These are phyloP conservation scores for Cystofilobasidium bisporidii DNA, from an alignment of 768 basidiomycete genomes.

Conservation along the genomic window DNA sequence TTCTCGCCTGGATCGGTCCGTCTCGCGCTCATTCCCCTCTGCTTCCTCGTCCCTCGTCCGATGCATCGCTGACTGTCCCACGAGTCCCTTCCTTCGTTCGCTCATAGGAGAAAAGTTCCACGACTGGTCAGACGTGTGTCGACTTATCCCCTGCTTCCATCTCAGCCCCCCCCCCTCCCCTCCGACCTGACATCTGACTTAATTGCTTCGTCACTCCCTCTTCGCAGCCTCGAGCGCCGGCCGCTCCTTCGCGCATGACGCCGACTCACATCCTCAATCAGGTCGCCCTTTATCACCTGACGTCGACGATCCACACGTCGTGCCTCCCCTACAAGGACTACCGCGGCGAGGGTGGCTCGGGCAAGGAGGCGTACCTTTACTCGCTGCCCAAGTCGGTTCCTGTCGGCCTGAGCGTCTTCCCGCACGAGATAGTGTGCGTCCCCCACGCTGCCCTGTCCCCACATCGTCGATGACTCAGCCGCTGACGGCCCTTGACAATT, in stretches of 20 bases:
- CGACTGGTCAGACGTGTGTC: slow-evolving; percentile 31
- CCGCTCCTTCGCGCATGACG: neutral
- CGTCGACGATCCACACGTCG: slow-evolving; percentile 14
- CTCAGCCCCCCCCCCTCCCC: no score
- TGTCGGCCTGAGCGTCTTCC: neutral
- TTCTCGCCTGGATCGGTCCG: slow-evolving; percentile 32
- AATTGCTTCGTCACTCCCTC: no score
- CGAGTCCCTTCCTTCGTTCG: no score
- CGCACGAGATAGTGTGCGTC: neutral
- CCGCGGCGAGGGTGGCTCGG: neutral
- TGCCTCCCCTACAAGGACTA: neutral
- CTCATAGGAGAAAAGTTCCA: slow-evolving; percentile 28
- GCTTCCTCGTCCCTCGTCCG: no score
- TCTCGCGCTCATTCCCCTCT: no score
- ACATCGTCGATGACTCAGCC: neutral
- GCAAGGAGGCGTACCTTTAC: neutral
- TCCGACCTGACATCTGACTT: no score
- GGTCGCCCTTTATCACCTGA: slow-evolving; percentile 14
- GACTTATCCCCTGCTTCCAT: neutral
- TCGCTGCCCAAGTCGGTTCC: neutral
- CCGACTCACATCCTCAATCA: slow-evolving; percentile 14
- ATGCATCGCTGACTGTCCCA: no score
- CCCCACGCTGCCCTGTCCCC: no score
- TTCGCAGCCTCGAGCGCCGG: neutral
- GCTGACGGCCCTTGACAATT: neutral